Evolutionary conservation across 768 basidiomycete species (phyloP), one percentile per base, ranked within the genome.

Genomic region (Leccinum disarticulatum): DNA sequence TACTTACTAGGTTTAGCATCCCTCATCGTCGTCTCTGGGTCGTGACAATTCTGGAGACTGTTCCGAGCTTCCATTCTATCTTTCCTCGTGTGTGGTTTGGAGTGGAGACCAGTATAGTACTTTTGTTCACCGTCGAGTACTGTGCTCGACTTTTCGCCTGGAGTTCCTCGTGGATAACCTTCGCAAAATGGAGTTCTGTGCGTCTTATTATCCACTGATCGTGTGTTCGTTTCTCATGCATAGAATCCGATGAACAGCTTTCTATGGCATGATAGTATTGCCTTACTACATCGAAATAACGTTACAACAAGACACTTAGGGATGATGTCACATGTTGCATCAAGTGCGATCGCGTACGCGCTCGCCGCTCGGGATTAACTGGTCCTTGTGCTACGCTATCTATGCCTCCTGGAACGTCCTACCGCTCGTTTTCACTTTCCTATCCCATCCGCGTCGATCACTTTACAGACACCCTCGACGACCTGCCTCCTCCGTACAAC

Each of bases 211-310:
- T 11, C 4, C 28, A 10, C 33, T 25, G 1, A 49, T 36, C 31
- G 38, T 19, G 33, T 17, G n/a, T 10, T 22, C 48, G 10, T 8
- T 53, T 9, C 58, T 66, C 35, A 60, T 46, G 10, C 17, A 13
- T 30, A 14, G 38, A 30, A 31, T 25, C 27, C 22, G 33, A 28
- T 28, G 35, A 54, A 71, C 63, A 85, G 88, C 89, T 3, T 92
- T 95, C 73, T 94, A 89, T 71, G 92, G 91, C 5, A 81, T 95
- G 25, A 84, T 93, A 70, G 94, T 96, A 51, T 66, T 91, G 25
- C 94, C 94, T 3, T 95, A 94, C 68, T 95, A 93, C 71, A 84
- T 96, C 55, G 94, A 95, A 75, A 80, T 95, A 54, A 74, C 90
- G 30, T 69, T 95, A 11, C 86, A 83, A 38, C 90, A 93, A 76